A percentile compares a stretch with the other conserved stretches of the same genome.
These are phyloP conservation scores for Coniochaeta pulveracea DNA, from an alignment of 2,329 filamentous ascomycete genomes.

Conservation along the genomic window DNA sequence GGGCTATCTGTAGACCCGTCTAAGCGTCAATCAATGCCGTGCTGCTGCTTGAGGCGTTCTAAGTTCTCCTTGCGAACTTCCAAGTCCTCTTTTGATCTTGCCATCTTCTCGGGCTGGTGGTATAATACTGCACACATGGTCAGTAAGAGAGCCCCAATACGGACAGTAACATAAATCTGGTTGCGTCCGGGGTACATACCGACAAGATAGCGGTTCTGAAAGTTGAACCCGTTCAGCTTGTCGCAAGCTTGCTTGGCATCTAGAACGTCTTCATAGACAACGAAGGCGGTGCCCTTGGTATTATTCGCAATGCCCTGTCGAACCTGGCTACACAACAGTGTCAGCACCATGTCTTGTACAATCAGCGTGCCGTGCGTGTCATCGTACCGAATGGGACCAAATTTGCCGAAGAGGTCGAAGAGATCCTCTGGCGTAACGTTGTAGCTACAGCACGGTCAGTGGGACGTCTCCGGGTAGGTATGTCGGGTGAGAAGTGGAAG, in stretches of 20 bases:
- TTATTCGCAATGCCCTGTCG: conserved; percentile 95
- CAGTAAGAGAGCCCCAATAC: conserved; percentile 6
- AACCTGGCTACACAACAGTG: conserved; percentile 62
- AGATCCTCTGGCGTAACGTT: conserved; percentile 97
- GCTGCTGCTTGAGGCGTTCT: conserved; percentile 95
- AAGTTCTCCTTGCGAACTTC: conserved; percentile 91
- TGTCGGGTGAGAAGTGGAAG: conserved; percentile 48
- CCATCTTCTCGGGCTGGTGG: conserved; percentile 55
- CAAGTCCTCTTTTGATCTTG: conserved; percentile 85
- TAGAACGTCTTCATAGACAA: conserved; percentile 98
- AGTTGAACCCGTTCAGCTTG: conserved; percentile 99
- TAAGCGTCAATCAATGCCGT: conserved; percentile 95
- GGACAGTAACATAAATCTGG: no score
- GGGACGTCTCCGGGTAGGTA: conserved; percentile 44
- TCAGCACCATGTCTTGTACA: conserved; percentile 10
- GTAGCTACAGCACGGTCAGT: conserved; percentile 53
- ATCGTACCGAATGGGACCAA: conserved; percentile 78
- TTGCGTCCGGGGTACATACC: no score
- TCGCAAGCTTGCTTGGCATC: conserved; percentile 98
- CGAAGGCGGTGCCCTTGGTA: conserved; percentile 96
- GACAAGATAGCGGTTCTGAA: conserved; percentile 97
- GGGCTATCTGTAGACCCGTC: conserved; percentile 53
- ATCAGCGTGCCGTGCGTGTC: neutral
- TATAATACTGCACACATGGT: conserved; percentile 36
- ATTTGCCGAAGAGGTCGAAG: conserved; percentile 97